Conservation (phyloP, 2,329 filamentous ascomycete species). For the Aspergillus aculeatus region DNA sequence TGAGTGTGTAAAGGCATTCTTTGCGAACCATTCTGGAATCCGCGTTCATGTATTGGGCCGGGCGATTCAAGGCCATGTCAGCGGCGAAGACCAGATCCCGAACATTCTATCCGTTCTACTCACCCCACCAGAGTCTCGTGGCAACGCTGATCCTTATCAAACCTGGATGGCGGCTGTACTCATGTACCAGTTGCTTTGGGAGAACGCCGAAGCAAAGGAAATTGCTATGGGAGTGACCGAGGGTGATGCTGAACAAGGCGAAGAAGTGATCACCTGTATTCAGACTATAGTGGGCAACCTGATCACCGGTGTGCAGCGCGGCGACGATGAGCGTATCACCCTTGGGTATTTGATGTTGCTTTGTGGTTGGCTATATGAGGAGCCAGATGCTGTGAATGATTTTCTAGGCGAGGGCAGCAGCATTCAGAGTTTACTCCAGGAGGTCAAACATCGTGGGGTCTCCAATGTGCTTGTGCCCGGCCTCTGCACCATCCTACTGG, state of each 20-base stretch:
- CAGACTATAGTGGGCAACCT: slow-evolving; percentile 85
- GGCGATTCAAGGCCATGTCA: slow-evolving; percentile 82
- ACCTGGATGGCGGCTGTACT: slow-evolving; percentile 87
- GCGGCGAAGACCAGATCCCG: slow-evolving; percentile 74
- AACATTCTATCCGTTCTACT: slow-evolving; percentile 86
- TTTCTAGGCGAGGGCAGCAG: slow-evolving; percentile 90
- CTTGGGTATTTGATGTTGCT: slow-evolving; percentile 89
- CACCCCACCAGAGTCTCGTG: slow-evolving; percentile 59
- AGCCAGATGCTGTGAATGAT: slow-evolving; percentile 86
- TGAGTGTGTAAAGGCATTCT: slow-evolving; percentile 90
- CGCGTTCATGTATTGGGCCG: slow-evolving; percentile 80
- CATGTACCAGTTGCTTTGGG: slow-evolving; percentile 79
- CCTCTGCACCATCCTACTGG: slow-evolving; percentile 78
- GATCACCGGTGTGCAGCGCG: slow-evolving; percentile 72
- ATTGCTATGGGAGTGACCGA: slow-evolving; percentile 80
- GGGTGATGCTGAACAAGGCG: slow-evolving; percentile 82
- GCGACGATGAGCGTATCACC: slow-evolving; percentile 73
- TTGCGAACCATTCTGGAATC: slow-evolving; percentile 76
- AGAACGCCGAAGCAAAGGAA: slow-evolving; percentile 75
- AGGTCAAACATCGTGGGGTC: slow-evolving; percentile 61
- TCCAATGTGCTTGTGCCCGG: slow-evolving; percentile 72
- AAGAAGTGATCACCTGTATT: slow-evolving; percentile 93
- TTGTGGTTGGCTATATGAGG: slow-evolving; percentile 87
- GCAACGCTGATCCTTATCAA: slow-evolving; percentile 77
- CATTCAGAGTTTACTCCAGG: slow-evolving; percentile 79